These are phyloP conservation scores for Oenanthe sinensis DNA, from an alignment of 129 eudicot species.

Conservation along the genomic window DNA sequence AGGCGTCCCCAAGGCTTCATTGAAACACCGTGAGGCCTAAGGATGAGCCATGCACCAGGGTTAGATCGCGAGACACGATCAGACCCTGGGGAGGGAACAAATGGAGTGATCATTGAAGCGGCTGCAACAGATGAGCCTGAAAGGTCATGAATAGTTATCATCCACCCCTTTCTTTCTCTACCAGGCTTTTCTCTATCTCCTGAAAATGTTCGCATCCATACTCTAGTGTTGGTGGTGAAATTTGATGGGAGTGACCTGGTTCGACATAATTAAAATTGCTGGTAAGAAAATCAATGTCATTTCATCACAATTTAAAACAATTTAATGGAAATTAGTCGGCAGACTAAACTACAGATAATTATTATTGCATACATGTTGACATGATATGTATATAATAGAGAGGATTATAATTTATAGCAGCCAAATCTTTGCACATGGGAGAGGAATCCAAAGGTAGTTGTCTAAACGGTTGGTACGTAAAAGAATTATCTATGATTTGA, in stretches of 20 bases:
- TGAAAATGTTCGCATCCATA: conserved; percentile 62
- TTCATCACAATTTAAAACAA: conserved; percentile 7
- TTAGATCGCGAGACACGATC: conserved; percentile 87
- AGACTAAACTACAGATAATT: conserved; percentile 15
- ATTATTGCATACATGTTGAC: neutral
- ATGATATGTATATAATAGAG: neutral
- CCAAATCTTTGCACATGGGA: conserved; percentile 52
- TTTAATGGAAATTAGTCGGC: conserved; percentile 9
- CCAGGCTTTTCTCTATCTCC: conserved; percentile 40
- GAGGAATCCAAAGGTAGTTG: conserved; percentile 49
- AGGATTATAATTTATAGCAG: neutral
- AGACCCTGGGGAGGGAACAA: conserved; percentile 77
- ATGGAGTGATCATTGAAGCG: conserved; percentile 94
- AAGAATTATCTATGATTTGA: conserved; percentile 8
- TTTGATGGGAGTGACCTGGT: conserved; percentile 77
- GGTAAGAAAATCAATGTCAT: conserved; percentile 12
- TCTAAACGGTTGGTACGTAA: conserved; percentile 26
- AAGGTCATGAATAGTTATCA: conserved; percentile 72
- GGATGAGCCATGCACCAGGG: conserved; percentile 99
- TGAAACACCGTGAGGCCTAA: conserved; percentile 63
- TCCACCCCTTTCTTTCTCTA: conserved; percentile 88
- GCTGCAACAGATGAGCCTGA: conserved; percentile 95
- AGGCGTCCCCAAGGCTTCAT: conserved; percentile 98
- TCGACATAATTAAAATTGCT: conserved; percentile 8
- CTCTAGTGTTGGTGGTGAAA: conserved; percentile 40